phyloP scores from a whole-genome alignment of 192 early-diverging fungal species.

The Kappamyces sp. region DNA sequence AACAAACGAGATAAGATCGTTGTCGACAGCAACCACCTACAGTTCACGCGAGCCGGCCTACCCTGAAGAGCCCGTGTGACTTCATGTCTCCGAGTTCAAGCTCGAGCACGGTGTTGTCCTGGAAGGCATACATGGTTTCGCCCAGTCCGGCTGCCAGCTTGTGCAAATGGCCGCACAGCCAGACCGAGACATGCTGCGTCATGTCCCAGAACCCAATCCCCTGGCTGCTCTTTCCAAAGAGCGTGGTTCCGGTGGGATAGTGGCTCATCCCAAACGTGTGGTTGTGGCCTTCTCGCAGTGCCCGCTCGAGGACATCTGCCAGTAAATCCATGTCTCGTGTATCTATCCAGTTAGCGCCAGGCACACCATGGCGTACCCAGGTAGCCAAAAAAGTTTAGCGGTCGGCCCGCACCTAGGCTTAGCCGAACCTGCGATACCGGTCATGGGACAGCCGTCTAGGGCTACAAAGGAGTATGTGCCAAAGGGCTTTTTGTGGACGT shows the following conservation, averaged over 20 bases:
- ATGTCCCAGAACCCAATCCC: conserved; percentile 57
- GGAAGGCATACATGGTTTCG: conserved; percentile 34
- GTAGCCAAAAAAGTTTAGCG: conserved; percentile 89
- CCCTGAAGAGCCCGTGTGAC: conserved; percentile 75
- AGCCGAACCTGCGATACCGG: neutral
- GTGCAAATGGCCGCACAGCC: conserved; percentile 85
- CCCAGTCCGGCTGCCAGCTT: conserved; percentile 51
- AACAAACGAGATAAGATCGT: conserved; percentile 77
- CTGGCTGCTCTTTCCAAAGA: conserved; percentile 60
- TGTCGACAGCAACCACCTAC: conserved; percentile 67
- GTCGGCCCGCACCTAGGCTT: conserved; percentile 56
- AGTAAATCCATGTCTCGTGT: conserved; percentile 66
- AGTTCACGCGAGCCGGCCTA: too few species aligned
- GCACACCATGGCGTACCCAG: conserved; percentile 18
- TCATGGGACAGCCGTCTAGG: conserved; percentile 65
- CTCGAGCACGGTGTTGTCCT: conserved; percentile 34
- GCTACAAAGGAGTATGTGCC: conserved; percentile 81
- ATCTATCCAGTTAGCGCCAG: conserved; percentile 21
- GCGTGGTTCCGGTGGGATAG: conserved; percentile 75
- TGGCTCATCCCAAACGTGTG: conserved; percentile 63
- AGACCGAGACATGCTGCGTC: conserved; percentile 58
- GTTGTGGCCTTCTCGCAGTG: conserved; percentile 30
- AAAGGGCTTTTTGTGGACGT: conserved; percentile 44
- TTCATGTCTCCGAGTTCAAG: conserved; percentile 89
- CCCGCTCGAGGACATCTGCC: conserved; percentile 40